Evolutionary conservation across 768 basidiomycete species (phyloP), one percentile per base, ranked within the genome.

Genomic region (Mycena metata): DNA sequence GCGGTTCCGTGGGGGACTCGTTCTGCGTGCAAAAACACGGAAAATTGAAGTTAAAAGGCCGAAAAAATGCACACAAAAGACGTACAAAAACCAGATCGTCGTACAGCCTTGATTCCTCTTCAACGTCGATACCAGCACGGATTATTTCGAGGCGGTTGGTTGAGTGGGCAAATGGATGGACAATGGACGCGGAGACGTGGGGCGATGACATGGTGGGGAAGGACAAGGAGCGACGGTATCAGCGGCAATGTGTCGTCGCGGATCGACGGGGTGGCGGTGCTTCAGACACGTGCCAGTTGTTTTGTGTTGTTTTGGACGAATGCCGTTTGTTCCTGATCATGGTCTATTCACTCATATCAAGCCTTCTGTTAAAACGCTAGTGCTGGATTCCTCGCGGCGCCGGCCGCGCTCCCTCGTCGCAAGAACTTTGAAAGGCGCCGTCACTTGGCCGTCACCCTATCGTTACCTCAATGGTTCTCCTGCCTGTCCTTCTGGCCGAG

Each of bases 71-170:
- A n/a, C n/a, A 15, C 43, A 36, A n/a, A 15, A 64, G 67, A 72
- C 78, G 69, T 64, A 87, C 88, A 36, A 84, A 83, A 52, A 84
- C 83, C 19, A 91, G 79, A n/a, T 90, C 85, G 60, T 91, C 90
- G 71, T 91, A 92, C 8, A 92, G 80, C 50, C 82, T 80, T 2
- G 89, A 83, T 74, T 93, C 91, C 71, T 89, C 90, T 74, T 90
- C 90, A 24, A 93, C 77, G 73, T 92, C 88, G 63, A 93, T 92
- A 49, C 76, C 78, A 64, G 86, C 78, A 3, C 85, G 88, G 6
- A 91, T 76, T 10, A 91, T 71, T 58, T 88, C 89, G 2, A 91
- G 76, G 2, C 87, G 82, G 13, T 47, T 56, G 4, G 35, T 55
- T 5, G 24, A 50, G 42, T 63, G 21, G 6, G 69, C 58, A 54